Conservation (phyloP, 192 early-diverging fungal species). For the Coemansia sp. region DNA sequence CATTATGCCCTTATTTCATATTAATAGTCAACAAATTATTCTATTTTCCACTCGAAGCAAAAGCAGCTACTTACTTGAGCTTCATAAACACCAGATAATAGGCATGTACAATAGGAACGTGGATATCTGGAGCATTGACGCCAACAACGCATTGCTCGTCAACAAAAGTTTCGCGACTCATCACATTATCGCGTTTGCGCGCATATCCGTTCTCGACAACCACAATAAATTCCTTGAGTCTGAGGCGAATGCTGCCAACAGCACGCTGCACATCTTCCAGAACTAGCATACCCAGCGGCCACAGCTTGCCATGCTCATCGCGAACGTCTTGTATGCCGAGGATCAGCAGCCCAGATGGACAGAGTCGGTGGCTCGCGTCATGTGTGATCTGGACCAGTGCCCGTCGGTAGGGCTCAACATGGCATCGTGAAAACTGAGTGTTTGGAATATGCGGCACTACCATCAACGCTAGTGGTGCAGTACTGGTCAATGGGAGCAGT, state of each 20-base stretch:
- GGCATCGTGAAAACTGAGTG: conserved; percentile 32
- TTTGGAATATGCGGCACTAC: conserved; percentile 65
- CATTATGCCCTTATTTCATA: background rate
- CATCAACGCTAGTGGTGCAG: conserved; percentile 55
- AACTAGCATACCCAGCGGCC: conserved; percentile 73
- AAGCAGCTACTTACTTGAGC: conserved; percentile 18
- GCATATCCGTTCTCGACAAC: conserved; percentile 52
- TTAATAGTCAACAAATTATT: background rate
- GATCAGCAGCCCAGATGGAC: conserved; percentile 63
- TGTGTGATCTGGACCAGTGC: conserved; percentile 62
- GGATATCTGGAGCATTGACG: conserved; percentile 1
- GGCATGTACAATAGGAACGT: conserved; percentile 56
- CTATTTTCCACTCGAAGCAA: background rate
- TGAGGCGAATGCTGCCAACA: conserved; percentile 45
- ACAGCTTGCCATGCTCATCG: conserved; percentile 60
- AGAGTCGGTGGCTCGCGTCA: conserved; percentile 58
- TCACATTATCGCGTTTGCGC: conserved; percentile 45
- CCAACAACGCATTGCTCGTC: conserved; percentile 45
- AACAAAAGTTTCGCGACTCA: conserved; percentile 38
- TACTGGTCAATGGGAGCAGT: conserved; percentile 31
- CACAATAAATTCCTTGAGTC: conserved; percentile 57
- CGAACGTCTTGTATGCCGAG: conserved; percentile 73
- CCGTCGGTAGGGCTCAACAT: conserved; percentile 62
- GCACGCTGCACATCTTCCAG: conserved; percentile 69
- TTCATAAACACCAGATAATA: conserved; percentile 58